These are phyloP conservation scores for Penicillium flavigenum DNA, from an alignment of 495 filamentous ascomycete species.

Conservation along the genomic window DNA sequence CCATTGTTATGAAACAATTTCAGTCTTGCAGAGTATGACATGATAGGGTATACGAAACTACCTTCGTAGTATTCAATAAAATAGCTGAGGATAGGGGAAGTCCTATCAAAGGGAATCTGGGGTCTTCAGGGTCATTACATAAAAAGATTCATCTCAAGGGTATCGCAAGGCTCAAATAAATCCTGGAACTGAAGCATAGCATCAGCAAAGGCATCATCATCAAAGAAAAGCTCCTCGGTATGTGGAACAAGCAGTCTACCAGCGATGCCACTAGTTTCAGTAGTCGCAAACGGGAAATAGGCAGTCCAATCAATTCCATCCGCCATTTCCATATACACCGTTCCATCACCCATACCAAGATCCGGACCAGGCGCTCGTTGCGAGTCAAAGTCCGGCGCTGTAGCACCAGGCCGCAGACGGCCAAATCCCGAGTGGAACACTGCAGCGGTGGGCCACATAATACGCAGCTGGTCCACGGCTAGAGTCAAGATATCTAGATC, in stretches of 20 bases:
- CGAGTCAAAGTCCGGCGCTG: conserved; percentile 1
- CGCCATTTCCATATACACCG: conserved; percentile 13
- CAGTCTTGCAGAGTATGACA: background rate
- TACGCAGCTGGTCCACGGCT: conserved; percentile 28
- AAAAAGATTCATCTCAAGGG: conserved; percentile 14
- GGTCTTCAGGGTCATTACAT: too few species aligned
- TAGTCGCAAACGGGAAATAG: conserved; percentile 31
- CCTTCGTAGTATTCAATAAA: too few species aligned
- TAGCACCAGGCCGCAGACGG: conserved; percentile 23
- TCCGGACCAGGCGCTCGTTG: conserved; percentile 14
- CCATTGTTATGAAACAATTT: background rate
- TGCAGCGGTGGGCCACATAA: conserved; percentile 38
- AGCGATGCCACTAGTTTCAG: conserved; percentile 27
- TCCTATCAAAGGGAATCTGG: too few species aligned
- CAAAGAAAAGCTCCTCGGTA: conserved; percentile 18
- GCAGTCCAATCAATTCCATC: conserved; percentile 30
- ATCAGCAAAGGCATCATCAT: conserved; percentile 14
- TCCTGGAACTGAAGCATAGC: conserved; percentile 18
- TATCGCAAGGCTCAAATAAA: conserved; percentile 17
- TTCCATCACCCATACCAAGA: conserved; percentile 18
- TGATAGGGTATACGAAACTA: too few species aligned
- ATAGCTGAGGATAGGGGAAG: too few species aligned
- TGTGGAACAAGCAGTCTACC: conserved; percentile 15
- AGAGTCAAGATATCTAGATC: conserved; percentile 32
- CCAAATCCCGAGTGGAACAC: conserved; percentile 35